Percentiles rank a stretch among this genome's conserved stretches.
These are phyloP conservation scores for Castanea mollissima DNA, from an alignment of 306 rosid species.

Conservation along the genomic window DNA sequence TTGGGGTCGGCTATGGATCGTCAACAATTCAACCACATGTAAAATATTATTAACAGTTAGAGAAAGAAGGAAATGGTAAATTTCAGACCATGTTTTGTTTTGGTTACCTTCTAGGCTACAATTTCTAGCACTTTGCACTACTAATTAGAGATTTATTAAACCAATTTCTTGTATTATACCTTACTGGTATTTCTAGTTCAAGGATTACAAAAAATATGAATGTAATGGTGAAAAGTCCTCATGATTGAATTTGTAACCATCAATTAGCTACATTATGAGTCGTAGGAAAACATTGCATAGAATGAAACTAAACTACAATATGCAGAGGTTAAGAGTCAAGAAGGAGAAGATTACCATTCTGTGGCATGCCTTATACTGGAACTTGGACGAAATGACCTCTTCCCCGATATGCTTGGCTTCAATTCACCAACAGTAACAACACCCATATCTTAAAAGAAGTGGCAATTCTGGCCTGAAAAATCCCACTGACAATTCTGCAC, in stretches of 20 bases:
- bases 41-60: no score
- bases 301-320: conserved; percentile 1
- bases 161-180: no score
- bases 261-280: neutral
- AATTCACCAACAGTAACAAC: conserved; percentile 85
- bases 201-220: no score
- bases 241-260: no score
- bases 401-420: conserved; percentile 95
- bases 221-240: no score
- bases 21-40: no score
- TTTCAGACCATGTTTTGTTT: neutral
- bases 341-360: conserved; percentile 67
- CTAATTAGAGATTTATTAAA: neutral
- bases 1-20: no score
- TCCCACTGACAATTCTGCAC: conserved; percentile 26
- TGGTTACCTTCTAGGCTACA: neutral
- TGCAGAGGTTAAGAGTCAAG: neutral
- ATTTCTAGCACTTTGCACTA: neutral
- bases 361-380: conserved; percentile 95
- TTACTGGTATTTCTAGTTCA: no score
- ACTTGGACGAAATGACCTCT: conserved; percentile 84
- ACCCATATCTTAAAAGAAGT: conserved; percentile 60
- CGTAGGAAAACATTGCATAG: neutral
- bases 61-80: neutral
- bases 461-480: conserved; percentile 2